A percentile compares a stretch with the other conserved stretches of the same genome.
Evolutionary conservation across 352 stramenopile genomes (phyloP).

Genomic region (Globisporangium carolinianum): DNA sequence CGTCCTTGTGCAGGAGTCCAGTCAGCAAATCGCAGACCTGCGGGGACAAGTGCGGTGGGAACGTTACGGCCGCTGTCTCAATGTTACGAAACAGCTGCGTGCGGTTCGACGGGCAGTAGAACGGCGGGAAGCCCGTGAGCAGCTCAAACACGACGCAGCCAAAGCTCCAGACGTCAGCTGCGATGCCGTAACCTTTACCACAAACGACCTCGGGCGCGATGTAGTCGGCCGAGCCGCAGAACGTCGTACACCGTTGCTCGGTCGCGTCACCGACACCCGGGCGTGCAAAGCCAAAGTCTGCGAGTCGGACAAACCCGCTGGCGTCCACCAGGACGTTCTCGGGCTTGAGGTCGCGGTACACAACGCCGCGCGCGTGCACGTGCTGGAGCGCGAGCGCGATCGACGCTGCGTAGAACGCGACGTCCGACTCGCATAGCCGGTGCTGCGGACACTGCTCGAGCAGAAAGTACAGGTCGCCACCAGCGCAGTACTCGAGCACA

Average conservation of each 20-base stretch:
- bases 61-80: constrained; percentile 84
- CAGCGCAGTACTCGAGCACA: constrained; percentile 97
- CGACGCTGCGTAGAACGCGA: constrained; percentile 96
- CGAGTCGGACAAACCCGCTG: constrained; percentile 85
- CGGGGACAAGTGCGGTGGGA: constrained; percentile 86
- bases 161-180: constrained; percentile 84
- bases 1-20: constrained; percentile 56
- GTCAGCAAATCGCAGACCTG: constrained; percentile 54
- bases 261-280: constrained; percentile 30
- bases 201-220: constrained; percentile 78
- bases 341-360: constrained; percentile 89
- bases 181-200: constrained; percentile 63
- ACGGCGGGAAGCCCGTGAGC: constrained; percentile 83
- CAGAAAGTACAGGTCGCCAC: constrained; percentile 95
- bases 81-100: constrained; percentile 97
- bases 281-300: constrained; percentile 78
- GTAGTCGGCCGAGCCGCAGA: constrained; percentile 81
- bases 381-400: constrained; percentile 94
- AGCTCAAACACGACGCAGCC: constrained; percentile 87
- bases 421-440: constrained; percentile 89
- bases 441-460: constrained; percentile 86
- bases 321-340: constrained; percentile 89
- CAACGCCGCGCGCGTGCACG: constrained; percentile 64
- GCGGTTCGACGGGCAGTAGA: constrained; percentile 88
- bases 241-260: constrained; percentile 65